These are phyloP conservation scores for Hamigera avellanea DNA, from an alignment of 495 filamentous ascomycete species.

Conservation along the genomic window DNA sequence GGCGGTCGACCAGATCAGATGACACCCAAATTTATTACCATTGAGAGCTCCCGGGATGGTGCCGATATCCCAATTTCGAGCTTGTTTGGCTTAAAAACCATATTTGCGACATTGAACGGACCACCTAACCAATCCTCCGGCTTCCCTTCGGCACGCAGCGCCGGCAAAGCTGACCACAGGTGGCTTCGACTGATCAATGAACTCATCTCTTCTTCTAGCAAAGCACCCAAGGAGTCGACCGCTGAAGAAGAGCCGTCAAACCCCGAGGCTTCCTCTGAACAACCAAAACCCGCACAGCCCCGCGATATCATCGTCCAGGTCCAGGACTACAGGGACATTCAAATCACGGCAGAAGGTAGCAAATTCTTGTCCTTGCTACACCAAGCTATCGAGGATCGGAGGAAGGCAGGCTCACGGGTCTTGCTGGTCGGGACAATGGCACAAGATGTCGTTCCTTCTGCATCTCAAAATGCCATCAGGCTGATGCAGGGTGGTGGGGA, in stretches of 20 bases:
- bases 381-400: slow-evolving; percentile 55
- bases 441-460: slow-evolving; percentile 13
- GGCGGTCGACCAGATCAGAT: slow-evolving; percentile 10
- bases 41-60: slow-evolving; percentile 22
- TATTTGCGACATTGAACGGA: slow-evolving; percentile 27
- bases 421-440: slow-evolving; percentile 64
- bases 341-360: slow-evolving; percentile 47
- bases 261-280: slow-evolving; percentile 5
- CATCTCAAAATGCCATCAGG: slow-evolving; percentile 32
- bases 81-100: slow-evolving; percentile 23
- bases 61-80: slow-evolving; percentile 26
- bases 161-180: slow-evolving; percentile 16
- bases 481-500: slow-evolving; percentile 35
- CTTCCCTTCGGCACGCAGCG: slow-evolving; percentile 3
- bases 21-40: slow-evolving; percentile 26
- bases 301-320: slow-evolving; percentile 60
- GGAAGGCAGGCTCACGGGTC: slow-evolving; percentile 56
- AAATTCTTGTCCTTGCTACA: slow-evolving; percentile 54
- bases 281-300: slow-evolving; percentile 7
- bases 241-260: slow-evolving; percentile 1
- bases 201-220: slow-evolving; percentile 17
- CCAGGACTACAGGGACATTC: slow-evolving; percentile 68
- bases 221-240: slow-evolving; percentile 2
- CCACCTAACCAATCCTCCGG: slow-evolving; percentile 14
- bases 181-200: slow-evolving; percentile 27